phyloP scores from a whole-genome alignment of 805 yeast genomes.

The Suhomyces sp. region DNA sequence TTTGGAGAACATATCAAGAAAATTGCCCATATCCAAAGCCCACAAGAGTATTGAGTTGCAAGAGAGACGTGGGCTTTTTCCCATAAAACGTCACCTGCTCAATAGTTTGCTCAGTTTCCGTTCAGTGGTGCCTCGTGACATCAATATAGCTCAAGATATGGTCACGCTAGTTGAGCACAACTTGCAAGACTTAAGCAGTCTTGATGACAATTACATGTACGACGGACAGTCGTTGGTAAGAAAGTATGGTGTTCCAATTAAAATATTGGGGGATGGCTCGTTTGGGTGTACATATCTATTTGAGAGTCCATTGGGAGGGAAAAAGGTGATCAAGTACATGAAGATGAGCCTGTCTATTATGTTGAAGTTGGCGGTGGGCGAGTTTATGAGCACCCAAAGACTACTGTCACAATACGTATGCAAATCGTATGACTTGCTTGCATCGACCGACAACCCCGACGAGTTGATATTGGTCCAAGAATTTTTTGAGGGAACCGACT shows the following conservation, averaged over 20 bases:
- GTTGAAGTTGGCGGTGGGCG: neutral
- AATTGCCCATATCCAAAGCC: neutral
- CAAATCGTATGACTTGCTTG: constrained; percentile 3
- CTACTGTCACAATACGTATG: constrained; percentile 1
- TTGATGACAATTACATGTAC: neutral
- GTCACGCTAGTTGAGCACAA: neutral
- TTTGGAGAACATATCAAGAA: neutral
- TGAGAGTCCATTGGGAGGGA: neutral
- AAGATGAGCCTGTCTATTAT: neutral
- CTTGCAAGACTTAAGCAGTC: neutral
- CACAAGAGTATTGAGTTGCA: neutral
- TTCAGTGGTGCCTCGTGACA: neutral
- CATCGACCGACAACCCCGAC: neutral
- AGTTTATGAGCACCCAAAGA: neutral
- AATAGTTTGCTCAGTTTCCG: neutral
- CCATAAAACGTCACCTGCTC: neutral
- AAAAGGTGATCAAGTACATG: constrained; percentile 2
- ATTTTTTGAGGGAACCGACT: constrained; percentile 6
- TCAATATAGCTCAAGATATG: neutral
- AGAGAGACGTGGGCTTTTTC: neutral
- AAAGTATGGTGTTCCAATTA: constrained; percentile 6
- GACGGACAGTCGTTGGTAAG: neutral
- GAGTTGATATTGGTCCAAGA: constrained; percentile 5
- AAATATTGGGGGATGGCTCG: constrained; percentile 3
- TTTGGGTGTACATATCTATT: constrained; percentile 6